phyloP scores from a whole-genome alignment of 129 eudicot genomes.

The Chrysanthemum makinoi region DNA sequence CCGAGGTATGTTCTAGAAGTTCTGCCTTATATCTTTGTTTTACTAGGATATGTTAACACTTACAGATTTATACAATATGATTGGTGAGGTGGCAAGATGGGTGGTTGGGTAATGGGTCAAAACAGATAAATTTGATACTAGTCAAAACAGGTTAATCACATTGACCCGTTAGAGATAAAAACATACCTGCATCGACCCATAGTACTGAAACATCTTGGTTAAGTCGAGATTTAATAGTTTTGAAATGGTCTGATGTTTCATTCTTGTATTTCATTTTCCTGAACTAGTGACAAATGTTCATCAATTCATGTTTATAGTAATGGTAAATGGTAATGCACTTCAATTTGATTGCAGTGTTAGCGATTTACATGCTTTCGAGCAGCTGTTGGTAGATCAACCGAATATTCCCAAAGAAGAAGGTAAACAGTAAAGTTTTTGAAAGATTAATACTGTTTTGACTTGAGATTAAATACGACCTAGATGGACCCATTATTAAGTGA shows the following conservation, averaged over 20 bases:
- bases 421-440: slow-evolving; percentile 2
- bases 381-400: slow-evolving; percentile 84
- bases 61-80: not conserved
- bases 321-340: not conserved
- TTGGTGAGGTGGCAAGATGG: not conserved
- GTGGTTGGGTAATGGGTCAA: not conserved
- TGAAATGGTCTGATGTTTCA: not conserved
- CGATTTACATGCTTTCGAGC: slow-evolving; percentile 71
- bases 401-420: slow-evolving; percentile 82
- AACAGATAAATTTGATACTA: too few species aligned
- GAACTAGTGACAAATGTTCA: not conserved
- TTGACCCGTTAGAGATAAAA: too few species aligned
- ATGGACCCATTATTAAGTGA: too few species aligned
- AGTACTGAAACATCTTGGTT: slow-evolving; percentile 5
- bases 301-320: slow-evolving; percentile 25
- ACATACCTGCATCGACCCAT: too few species aligned
- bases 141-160: too few species aligned
- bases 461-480: too few species aligned
- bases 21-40: not conserved
- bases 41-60: slow-evolving; percentile 1
- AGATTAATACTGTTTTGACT: not conserved
- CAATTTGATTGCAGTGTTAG: slow-evolving; percentile 45
- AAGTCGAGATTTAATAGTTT: slow-evolving; percentile 14
- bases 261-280: too few species aligned
- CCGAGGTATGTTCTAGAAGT: slow-evolving; percentile 46